Conservation (phyloP, 73 alveolate species). For the Stentor coeruleus region DNA sequence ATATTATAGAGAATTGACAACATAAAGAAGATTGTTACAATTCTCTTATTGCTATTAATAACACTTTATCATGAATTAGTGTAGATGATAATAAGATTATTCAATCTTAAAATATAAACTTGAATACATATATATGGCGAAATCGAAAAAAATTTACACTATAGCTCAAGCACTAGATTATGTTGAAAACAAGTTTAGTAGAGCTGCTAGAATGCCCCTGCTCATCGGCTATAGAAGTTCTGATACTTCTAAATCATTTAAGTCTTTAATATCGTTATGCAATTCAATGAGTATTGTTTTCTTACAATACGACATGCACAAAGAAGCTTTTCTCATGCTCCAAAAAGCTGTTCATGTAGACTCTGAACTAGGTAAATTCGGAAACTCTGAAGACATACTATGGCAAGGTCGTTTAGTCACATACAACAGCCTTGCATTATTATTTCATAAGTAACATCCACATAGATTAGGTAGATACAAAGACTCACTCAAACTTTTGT, state of each 20-base stretch:
- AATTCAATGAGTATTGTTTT: slow-evolving; percentile 9
- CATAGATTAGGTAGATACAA: background rate
- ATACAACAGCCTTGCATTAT: background rate
- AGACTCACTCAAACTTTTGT: slow-evolving; percentile 9
- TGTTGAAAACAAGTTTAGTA: background rate
- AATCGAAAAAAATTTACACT: background rate
- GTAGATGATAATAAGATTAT: too few species aligned
- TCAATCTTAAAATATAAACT: too few species aligned
- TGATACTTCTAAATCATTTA: background rate
- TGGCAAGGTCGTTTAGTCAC: slow-evolving; percentile 19
- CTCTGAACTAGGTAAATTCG: background rate
- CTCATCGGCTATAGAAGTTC: background rate
- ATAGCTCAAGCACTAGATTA: background rate
- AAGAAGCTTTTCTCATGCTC: slow-evolving; percentile 9
- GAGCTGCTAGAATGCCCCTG: background rate
- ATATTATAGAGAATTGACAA: too few species aligned
- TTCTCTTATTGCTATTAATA: too few species aligned
- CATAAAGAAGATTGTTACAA: too few species aligned
- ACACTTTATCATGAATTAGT: too few species aligned
- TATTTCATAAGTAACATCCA: slow-evolving; percentile 8
- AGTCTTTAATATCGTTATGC: background rate
- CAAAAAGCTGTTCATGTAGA: slow-evolving; percentile 14
- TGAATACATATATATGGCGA: background rate
- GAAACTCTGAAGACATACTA: background rate
- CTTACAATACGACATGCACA: background rate